Evolutionary conservation across 768 basidiomycete genomes (phyloP).

Genomic region (Lentinula edodes): DNA sequence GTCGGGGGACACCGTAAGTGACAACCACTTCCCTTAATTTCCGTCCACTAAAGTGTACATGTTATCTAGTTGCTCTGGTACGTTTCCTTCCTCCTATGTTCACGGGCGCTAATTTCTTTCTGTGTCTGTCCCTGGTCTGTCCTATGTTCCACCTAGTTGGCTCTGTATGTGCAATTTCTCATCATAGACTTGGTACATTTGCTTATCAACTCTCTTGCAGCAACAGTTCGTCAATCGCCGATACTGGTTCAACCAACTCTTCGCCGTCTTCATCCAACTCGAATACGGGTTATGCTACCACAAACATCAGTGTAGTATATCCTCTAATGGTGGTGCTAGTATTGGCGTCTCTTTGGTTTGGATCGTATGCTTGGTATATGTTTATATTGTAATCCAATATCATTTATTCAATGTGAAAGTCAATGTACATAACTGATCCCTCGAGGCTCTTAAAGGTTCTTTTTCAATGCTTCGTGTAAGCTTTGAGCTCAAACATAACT

Average conservation of each 20-base stretch:
- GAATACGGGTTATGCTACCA: neutral
- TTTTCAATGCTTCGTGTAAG: no score
- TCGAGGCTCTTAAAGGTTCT: no score
- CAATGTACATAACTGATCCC: no score
- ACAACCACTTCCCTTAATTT: no score
- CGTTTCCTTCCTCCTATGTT: neutral
- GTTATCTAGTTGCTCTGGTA: neutral
- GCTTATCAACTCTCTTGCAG: neutral
- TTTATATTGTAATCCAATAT: no score
- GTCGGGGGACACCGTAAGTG: constrained; percentile 27
- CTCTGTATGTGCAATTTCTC: neutral
- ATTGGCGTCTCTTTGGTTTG: neutral
- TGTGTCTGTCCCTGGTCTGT: no score
- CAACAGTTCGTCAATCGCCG: neutral
- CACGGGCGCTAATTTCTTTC: neutral
- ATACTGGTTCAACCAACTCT: neutral
- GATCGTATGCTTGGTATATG: neutral
- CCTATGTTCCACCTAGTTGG: neutral
- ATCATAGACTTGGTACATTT: neutral
- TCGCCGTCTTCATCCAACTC: neutral
- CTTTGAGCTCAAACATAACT: no score
- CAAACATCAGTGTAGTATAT: neutral
- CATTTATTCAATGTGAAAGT: no score
- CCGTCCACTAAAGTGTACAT: neutral
- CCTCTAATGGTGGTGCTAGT: neutral